Evolutionary conservation across 1,284 basidiomycete genomes (phyloP).

Genomic region (Sporisorium graminicola): DNA sequence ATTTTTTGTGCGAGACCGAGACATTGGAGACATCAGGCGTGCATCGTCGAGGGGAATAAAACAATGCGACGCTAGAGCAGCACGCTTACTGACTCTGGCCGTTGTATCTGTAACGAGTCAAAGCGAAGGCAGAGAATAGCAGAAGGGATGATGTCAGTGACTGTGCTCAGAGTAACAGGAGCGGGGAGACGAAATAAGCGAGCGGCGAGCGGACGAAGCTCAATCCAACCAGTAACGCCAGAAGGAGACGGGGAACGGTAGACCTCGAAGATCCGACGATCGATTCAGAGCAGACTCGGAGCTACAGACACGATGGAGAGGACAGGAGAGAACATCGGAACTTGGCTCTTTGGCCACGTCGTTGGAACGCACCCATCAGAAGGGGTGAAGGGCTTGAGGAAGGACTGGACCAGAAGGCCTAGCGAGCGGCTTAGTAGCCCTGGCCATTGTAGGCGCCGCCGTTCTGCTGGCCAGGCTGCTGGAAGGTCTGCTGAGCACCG

Average conservation of each 20-base stretch:
- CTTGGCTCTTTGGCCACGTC: background rate
- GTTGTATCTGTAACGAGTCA: slow-evolving; percentile 33
- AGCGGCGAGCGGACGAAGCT: background rate
- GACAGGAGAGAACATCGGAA: slow-evolving; percentile 2
- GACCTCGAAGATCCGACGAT: slow-evolving; percentile 15
- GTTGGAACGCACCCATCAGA: background rate
- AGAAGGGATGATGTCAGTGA: slow-evolving; percentile 2
- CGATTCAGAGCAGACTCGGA: slow-evolving; percentile 27
- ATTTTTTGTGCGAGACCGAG: background rate
- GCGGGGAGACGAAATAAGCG: background rate
- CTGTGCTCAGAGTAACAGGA: background rate
- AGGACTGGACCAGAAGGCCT: background rate
- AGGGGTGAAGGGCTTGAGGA: slow-evolving; percentile 7
- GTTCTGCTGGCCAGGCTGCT: slow-evolving; percentile 50
- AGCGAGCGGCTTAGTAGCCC: slow-evolving; percentile 47
- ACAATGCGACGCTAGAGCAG: background rate
- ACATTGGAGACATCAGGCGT: background rate
- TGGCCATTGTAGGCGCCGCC: slow-evolving; percentile 45
- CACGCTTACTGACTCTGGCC: slow-evolving; percentile 47
- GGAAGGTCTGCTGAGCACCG: slow-evolving; percentile 48
- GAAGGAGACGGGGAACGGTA: background rate
- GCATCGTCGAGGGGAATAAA: background rate
- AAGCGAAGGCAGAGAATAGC: background rate
- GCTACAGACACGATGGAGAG: slow-evolving; percentile 12
- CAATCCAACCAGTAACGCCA: background rate